Percentiles rank a stretch among this genome's conserved stretches.
These are phyloP conservation scores for Pichia sp. DNA, from an alignment of 1,139 yeast genomes.

Conservation along the genomic window DNA sequence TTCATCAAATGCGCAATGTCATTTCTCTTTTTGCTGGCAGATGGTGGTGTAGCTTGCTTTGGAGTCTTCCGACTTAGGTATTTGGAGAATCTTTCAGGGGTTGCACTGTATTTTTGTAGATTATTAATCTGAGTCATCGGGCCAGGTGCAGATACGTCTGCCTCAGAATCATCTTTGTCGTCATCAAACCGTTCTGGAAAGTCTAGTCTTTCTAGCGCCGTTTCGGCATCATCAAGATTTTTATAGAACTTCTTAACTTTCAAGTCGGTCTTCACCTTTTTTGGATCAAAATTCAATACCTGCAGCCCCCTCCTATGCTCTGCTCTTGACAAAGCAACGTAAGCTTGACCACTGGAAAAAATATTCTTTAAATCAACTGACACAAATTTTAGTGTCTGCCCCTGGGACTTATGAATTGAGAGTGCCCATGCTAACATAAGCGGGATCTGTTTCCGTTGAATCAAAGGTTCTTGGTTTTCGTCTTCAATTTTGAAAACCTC, in stretches of 20 bases:
- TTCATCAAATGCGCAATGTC: no score
- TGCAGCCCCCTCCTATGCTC: conserved; percentile 72
- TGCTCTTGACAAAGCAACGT: conserved; percentile 87
- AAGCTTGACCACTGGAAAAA: conserved; percentile 93
- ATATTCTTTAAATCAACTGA: conserved; percentile 69
- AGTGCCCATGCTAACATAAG: conserved; percentile 90
- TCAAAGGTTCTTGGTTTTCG: conserved; percentile 41
- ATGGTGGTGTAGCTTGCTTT: no score
- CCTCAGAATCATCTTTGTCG: no score
- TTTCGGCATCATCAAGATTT: conserved; percentile 29
- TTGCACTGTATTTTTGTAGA: conserved; percentile 7
- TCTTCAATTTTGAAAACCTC: conserved; percentile 71
- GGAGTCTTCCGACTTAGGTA: not conserved
- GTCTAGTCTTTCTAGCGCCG: conserved; percentile 9
- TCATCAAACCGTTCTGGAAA: not conserved
- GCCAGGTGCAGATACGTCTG: conserved; percentile 1
- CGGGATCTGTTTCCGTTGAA: conserved; percentile 66
- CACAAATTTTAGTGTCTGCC: conserved; percentile 82
- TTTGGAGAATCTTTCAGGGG: conserved; percentile 11
- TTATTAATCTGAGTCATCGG: conserved; percentile 5
- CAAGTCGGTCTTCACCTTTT: conserved; percentile 51
- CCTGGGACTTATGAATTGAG: conserved; percentile 93
- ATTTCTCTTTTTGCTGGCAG: no score
- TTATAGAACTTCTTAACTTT: conserved; percentile 56
- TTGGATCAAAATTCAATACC: conserved; percentile 56